Evolutionary conservation across 129 eudicot genomes (phyloP), one percentile per base, ranked within the genome.

Genomic region (Artemisia argyi): DNA sequence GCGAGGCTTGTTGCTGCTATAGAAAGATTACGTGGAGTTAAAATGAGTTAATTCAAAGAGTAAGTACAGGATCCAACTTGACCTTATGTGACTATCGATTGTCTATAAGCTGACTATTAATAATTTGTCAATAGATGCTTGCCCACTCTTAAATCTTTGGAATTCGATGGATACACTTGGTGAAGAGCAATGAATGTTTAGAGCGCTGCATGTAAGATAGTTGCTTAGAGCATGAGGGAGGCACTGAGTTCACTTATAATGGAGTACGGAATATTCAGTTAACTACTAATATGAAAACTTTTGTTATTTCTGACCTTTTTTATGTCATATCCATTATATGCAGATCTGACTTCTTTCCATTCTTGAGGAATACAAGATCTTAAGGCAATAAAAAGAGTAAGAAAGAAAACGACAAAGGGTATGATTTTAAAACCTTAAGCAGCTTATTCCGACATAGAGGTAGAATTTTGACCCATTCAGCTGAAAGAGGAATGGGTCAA

Each of bases 141-240:
- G 88, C 28, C 80, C 90, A 51, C 62, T 94, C 72, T 70, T 94
- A 84, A 96, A 94, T 86, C n/a, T 90, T 9, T 94, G 98, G 98
- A 86, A 90, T 76, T 79, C 90, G 78, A 87, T 94, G 98, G 98
- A 94, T 73, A 94, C 97, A 61, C 97, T 97, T 0, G 61, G 71
- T 61, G 97, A 90, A 72, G 98, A 94, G 88, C 98, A 94, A 74
- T 93, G 87, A 68, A 82, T 78, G 49, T 94, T 87, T 84, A 90
- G 56, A 85, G 83, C 64, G 93, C 88, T 49, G 86, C 98, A 2
- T 84, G 96, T 20, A 90, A 90, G 30, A 79, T 94, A 32, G 97
- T 90, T 84, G 89, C 98, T 77, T 83, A 97, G 98, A 94, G 80
- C 76, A 79, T 62, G 97, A 94, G 82, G 84, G 84, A 68, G 96